Evolutionary conservation across 768 basidiomycete genomes (phyloP).

Genomic region (Leccinum sublutescens): DNA sequence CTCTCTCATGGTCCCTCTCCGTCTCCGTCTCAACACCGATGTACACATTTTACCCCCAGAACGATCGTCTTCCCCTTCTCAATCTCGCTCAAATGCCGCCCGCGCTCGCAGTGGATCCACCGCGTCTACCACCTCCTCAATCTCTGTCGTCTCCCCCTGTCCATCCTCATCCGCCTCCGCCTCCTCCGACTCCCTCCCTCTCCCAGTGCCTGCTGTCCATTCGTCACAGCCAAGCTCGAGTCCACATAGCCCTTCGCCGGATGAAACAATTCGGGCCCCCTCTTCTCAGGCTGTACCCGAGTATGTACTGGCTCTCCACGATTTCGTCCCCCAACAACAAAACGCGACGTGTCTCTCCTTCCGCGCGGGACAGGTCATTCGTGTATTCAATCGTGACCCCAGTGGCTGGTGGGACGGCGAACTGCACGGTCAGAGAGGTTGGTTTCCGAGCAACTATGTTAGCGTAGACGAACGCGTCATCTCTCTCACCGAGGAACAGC

Average conservation of each 20-base stretch:
- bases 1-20: constrained; percentile 41
- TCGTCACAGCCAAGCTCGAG: constrained; percentile 32
- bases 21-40: constrained; percentile 51
- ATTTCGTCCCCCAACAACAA: constrained; percentile 71
- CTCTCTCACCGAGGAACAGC: constrained; percentile 58
- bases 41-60: constrained; percentile 24
- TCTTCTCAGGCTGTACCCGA: constrained; percentile 41
- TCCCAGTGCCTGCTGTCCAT: constrained; percentile 36
- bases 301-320: constrained; percentile 90
- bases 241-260: constrained; percentile 42
- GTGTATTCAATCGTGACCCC: constrained; percentile 80
- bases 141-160: constrained; percentile 54
- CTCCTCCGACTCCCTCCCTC: constrained; percentile 46
- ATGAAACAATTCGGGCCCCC: constrained; percentile 47
- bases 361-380: constrained; percentile 86
- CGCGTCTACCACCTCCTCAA: constrained; percentile 55
- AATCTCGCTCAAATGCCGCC: constrained; percentile 8
- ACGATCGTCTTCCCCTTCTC: constrained; percentile 18
- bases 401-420: constrained; percentile 99
- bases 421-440: constrained; percentile 82
- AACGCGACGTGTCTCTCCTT: constrained; percentile 85
- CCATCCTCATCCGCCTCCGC: constrained; percentile 51
- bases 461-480: constrained; percentile 54
- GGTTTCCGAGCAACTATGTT: constrained; percentile 99
- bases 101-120: constrained; percentile 52